Conservation (phyloP, 176 grass and related monocot genomes). For the Chloris gayana region DNA sequence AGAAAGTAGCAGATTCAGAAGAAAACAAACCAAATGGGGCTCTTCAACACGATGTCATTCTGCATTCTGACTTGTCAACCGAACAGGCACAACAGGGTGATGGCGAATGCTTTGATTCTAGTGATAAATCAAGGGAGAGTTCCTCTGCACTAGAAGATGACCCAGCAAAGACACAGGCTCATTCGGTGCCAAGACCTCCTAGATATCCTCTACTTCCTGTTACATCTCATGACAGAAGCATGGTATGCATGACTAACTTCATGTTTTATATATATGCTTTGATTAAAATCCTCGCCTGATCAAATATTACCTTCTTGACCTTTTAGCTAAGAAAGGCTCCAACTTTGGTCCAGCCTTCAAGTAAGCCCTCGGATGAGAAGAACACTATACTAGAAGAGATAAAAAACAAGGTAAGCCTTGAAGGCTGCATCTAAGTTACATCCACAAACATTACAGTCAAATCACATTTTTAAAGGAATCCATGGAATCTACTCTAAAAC, state of each 20-base stretch:
- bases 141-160: slow-evolving; percentile 48
- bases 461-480: background rate
- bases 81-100: slow-evolving; percentile 2
- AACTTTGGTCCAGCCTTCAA: slow-evolving; percentile 60
- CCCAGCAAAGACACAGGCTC: slow-evolving; percentile 35
- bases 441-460: background rate
- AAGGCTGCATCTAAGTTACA: background rate
- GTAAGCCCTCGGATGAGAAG: slow-evolving; percentile 52
- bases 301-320: slow-evolving; percentile 8
- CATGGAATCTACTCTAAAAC: slow-evolving; percentile 10
- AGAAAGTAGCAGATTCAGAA: slow-evolving; percentile 27
- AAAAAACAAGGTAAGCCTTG: slow-evolving; percentile 74
- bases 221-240: slow-evolving; percentile 86
- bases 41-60: background rate
- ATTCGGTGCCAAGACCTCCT: slow-evolving; percentile 43
- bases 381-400: slow-evolving; percentile 77
- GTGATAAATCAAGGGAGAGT: slow-evolving; percentile 29
- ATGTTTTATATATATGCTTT: slow-evolving; percentile 20
- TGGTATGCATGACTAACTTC: slow-evolving; percentile 57
- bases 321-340: slow-evolving; percentile 74
- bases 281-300: slow-evolving; percentile 1
- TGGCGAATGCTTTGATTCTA: background rate
- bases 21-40: slow-evolving; percentile 31
- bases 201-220: slow-evolving; percentile 69
- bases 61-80: slow-evolving; percentile 5